Percentiles rank a stretch among this genome's conserved stretches.
These are phyloP conservation scores for Fusarium pilosicola DNA, from an alignment of 2,329 filamentous ascomycete genomes.

Conservation along the genomic window DNA sequence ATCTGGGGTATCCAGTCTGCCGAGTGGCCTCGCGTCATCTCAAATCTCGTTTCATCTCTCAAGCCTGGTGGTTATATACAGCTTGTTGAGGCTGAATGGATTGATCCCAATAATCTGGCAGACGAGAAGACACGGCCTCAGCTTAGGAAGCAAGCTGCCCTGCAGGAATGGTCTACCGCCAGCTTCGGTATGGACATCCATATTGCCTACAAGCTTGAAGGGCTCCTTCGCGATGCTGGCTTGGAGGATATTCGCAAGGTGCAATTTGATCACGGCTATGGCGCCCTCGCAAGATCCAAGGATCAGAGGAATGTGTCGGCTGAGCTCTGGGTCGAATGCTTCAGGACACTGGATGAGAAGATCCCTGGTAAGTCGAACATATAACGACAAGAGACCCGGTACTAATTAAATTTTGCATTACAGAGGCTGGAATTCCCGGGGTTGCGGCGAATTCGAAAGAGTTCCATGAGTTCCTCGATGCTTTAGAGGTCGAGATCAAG, in stretches of 20 bases:
- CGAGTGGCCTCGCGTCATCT: background rate
- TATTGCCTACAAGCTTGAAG: background rate
- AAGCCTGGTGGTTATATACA: background rate
- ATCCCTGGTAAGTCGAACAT: background rate
- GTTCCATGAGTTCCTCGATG: background rate
- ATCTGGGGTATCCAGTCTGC: background rate
- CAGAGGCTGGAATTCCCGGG: background rate
- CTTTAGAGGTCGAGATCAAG: background rate
- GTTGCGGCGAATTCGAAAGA: background rate
- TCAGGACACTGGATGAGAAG: background rate
- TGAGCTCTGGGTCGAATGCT: background rate
- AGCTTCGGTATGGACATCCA: background rate
- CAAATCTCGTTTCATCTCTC: background rate
- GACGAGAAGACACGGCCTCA: background rate
- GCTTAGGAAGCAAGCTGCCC: background rate
- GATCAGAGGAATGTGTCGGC: background rate
- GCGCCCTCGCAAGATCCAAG: background rate
- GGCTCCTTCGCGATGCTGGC: background rate
- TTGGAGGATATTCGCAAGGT: background rate
- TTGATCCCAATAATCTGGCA: background rate
- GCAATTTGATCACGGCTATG: background rate
- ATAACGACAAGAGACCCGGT: accelerated
- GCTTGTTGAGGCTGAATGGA: background rate
- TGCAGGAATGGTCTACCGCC: background rate
- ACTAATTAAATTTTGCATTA: background rate